Conservation (phyloP, 495 filamentous ascomycete species). For the Tuber melanosporum region DNA sequence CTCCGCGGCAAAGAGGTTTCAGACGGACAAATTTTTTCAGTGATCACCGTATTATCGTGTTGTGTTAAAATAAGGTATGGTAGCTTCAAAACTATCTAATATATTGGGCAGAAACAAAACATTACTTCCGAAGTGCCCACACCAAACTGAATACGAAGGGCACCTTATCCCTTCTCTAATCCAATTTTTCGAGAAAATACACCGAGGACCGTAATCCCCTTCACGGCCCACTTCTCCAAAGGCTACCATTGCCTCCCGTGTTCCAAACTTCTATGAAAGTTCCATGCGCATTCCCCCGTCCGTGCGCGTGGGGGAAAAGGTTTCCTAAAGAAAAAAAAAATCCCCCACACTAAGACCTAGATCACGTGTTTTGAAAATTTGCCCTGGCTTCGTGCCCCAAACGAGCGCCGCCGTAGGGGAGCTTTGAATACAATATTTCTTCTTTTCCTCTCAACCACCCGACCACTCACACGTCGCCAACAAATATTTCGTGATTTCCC, state of each 20-base stretch:
- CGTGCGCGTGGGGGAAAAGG: neutral
- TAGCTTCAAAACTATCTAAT: neutral
- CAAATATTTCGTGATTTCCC: neutral
- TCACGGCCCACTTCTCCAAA: neutral
- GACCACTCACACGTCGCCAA: constrained; percentile 3
- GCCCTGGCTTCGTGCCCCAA: neutral
- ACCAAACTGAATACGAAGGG: neutral
- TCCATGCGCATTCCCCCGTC: neutral
- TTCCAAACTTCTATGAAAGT: constrained; percentile 1
- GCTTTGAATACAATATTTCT: constrained; percentile 2
- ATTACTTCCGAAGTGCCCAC: neutral
- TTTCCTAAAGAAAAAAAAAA: neutral
- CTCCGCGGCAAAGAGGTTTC: neutral
- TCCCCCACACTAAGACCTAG: neutral
- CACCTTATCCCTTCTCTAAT: neutral
- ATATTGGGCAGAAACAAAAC: neutral
- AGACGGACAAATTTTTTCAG: neutral
- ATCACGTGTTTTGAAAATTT: constrained; percentile 3
- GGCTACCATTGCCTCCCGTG: neutral
- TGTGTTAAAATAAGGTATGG: neutral
- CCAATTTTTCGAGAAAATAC: neutral
- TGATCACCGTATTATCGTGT: neutral
- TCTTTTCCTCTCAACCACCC: neutral
- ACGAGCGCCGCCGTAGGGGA: neutral
- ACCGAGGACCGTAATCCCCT: neutral